These are phyloP conservation scores for Boletellus deceptivus DNA, from an alignment of 1,284 basidiomycete genomes.

Conservation along the genomic window DNA sequence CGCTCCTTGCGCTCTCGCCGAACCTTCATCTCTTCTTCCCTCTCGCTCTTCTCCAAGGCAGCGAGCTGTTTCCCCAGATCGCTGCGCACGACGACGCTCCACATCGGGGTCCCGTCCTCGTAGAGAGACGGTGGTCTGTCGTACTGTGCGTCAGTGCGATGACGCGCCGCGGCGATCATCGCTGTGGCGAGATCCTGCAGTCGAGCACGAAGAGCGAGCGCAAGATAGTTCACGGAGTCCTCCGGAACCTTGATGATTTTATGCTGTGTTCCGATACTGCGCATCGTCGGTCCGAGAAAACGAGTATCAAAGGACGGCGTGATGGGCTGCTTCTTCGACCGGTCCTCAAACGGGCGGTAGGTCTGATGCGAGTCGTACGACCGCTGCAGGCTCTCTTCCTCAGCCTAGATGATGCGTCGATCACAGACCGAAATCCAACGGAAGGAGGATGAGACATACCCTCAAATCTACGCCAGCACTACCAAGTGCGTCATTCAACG, in stretches of 20 bases:
- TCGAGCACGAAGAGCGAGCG: conserved; percentile 73
- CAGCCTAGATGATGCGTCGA: conserved; percentile 49
- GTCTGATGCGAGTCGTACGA: conserved; percentile 57
- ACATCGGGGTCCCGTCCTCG: conserved; percentile 68
- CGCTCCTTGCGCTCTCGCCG: conserved; percentile 74
- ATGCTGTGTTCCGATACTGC: conserved; percentile 57
- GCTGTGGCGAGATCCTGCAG: conserved; percentile 67
- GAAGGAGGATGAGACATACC: conserved; percentile 39
- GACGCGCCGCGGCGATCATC: conserved; percentile 70
- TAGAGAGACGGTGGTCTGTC: conserved; percentile 65
- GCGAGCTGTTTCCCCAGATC: conserved; percentile 76
- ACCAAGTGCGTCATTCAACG: conserved; percentile 76
- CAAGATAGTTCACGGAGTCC: conserved; percentile 73
- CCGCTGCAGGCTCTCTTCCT: conserved; percentile 74
- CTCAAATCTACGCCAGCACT: conserved; percentile 80
- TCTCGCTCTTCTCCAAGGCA: conserved; percentile 69
- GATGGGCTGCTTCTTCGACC: conserved; percentile 66
- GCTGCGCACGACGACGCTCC: conserved; percentile 68
- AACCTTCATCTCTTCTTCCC: conserved; percentile 76
- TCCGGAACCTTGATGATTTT: conserved; percentile 66
- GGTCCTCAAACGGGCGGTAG: conserved; percentile 67
- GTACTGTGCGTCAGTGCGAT: conserved; percentile 69
- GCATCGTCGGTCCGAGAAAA: conserved; percentile 61
- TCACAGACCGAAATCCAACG: background rate
- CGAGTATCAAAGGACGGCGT: conserved; percentile 64